Evolutionary conservation across 2,329 filamentous ascomycete species (phyloP).

Genomic region (Monilinia polystroma): DNA sequence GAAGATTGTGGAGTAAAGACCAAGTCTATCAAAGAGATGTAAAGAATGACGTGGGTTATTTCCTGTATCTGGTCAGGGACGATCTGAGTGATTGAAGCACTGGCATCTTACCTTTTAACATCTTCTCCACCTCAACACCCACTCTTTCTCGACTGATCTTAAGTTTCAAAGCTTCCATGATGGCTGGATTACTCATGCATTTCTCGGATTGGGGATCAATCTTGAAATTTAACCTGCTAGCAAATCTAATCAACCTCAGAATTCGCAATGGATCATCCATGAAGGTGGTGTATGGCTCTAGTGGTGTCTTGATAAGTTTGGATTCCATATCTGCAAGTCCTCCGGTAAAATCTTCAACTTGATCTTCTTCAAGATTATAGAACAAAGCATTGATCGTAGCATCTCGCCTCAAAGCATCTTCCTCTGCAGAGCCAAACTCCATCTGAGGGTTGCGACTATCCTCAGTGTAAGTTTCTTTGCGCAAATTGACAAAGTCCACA

Average conservation of each 20-base stretch:
- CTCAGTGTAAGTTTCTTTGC: slow-evolving; percentile 88
- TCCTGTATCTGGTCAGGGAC: slow-evolving; percentile 42
- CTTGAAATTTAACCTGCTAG: slow-evolving; percentile 75
- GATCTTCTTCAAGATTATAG: slow-evolving; percentile 80
- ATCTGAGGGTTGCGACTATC: slow-evolving; percentile 87
- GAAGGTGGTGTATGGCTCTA: slow-evolving; percentile 89
- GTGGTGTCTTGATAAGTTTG: slow-evolving; percentile 76
- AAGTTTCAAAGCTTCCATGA: slow-evolving; percentile 71
- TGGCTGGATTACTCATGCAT: slow-evolving; percentile 76
- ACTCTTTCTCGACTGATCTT: slow-evolving; percentile 95
- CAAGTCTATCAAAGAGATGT: slow-evolving; percentile 63
- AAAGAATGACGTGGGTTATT: slow-evolving; percentile 61
- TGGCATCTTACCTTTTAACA: slow-evolving; percentile 65
- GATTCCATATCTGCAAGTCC: slow-evolving; percentile 73
- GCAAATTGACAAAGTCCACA: slow-evolving; percentile 89
- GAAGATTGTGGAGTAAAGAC: slow-evolving; percentile 72
- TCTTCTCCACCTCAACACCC: slow-evolving; percentile 85
- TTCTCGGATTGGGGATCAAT: slow-evolving; percentile 69
- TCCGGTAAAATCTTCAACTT: slow-evolving; percentile 82
- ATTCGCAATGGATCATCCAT: slow-evolving; percentile 90
- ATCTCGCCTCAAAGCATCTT: slow-evolving; percentile 86
- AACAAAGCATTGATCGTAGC: slow-evolving; percentile 95
- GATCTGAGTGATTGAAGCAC: neutral
- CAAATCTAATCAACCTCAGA: slow-evolving; percentile 83
- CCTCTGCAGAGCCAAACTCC: slow-evolving; percentile 88